Evolutionary conservation across 202 grass and related monocot genomes (phyloP).

Genomic region (Musa balbisiana): DNA sequence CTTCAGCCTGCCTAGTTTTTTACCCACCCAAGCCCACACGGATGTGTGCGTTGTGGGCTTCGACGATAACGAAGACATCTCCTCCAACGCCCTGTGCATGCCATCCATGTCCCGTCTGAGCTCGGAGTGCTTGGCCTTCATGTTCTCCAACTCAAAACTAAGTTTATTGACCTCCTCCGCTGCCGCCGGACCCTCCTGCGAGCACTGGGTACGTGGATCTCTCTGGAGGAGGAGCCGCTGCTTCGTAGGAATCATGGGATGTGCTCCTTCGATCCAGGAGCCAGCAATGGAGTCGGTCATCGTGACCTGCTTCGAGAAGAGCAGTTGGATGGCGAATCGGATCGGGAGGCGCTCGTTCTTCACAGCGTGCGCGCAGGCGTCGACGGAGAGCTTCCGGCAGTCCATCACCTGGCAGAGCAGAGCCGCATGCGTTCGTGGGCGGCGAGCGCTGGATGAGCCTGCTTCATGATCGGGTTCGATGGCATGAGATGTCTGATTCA

Average conservation of each 20-base stretch:
- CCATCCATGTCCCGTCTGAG: conserved; percentile 80
- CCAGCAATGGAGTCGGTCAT: conserved; percentile 79
- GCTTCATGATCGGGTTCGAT: background rate
- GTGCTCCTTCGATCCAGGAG: conserved; percentile 28
- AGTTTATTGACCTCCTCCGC: conserved; percentile 97
- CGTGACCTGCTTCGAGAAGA: conserved; percentile 94
- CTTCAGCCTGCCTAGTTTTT: too few species aligned
- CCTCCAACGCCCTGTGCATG: conserved; percentile 63
- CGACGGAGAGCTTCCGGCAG: conserved; percentile 95
- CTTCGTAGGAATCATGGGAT: conserved; percentile 30
- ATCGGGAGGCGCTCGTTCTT: conserved; percentile 96
- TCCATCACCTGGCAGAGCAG: conserved; percentile 92
- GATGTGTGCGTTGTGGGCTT: conserved; percentile 29
- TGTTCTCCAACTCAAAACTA: conserved; percentile 90
- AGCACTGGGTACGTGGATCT: conserved; percentile 65
- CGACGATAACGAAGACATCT: conserved; percentile 11
- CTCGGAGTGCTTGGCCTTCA: conserved; percentile 92
- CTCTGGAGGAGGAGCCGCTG: conserved; percentile 47
- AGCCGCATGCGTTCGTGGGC: conserved; percentile 74
- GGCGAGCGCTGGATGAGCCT: conserved; percentile 77
- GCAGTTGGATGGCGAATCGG: conserved; percentile 81
- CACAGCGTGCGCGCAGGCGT: conserved; percentile 93
- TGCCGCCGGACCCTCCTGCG: conserved; percentile 87
- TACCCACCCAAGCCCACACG: too few species aligned
- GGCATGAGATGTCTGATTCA: background rate